phyloP scores from a whole-genome alignment of 2,329 filamentous ascomycete genomes.

The Cadophora malorum region DNA sequence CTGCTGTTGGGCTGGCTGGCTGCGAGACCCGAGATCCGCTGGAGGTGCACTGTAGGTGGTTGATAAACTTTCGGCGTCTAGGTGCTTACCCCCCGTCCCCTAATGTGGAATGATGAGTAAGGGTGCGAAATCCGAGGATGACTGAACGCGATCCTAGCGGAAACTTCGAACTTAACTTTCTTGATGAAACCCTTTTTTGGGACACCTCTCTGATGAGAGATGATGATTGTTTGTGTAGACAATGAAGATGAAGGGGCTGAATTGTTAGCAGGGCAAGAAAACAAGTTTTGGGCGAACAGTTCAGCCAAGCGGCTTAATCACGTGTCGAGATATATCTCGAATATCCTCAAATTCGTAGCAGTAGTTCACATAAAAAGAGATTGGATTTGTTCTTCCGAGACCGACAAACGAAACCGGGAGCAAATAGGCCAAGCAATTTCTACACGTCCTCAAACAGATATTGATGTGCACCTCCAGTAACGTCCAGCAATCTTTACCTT shows the following conservation, averaged over 20 bases:
- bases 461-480: background rate
- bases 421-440: background rate
- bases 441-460: background rate
- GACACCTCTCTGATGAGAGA: background rate
- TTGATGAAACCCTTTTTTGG: background rate
- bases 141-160: background rate
- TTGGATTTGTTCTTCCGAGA: background rate
- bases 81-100: slow-evolving; percentile 11
- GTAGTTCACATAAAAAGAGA: no score
- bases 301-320: background rate
- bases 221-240: background rate
- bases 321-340: background rate
- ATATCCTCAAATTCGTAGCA: background rate
- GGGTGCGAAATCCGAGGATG: slow-evolving; percentile 4
- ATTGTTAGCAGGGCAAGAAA: background rate
- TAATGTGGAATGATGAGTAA: slow-evolving; percentile 17
- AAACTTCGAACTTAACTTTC: background rate
- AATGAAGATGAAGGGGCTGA: background rate
- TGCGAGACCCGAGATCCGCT: slow-evolving; percentile 16
- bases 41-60: background rate
- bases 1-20: background rate
- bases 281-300: slow-evolving; percentile 4
- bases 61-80: slow-evolving; percentile 15
- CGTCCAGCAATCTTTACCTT: background rate
- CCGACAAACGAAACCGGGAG: no score